These are phyloP conservation scores for Arabis hirsuta DNA, from an alignment of 345 rosid genomes.

Conservation along the genomic window DNA sequence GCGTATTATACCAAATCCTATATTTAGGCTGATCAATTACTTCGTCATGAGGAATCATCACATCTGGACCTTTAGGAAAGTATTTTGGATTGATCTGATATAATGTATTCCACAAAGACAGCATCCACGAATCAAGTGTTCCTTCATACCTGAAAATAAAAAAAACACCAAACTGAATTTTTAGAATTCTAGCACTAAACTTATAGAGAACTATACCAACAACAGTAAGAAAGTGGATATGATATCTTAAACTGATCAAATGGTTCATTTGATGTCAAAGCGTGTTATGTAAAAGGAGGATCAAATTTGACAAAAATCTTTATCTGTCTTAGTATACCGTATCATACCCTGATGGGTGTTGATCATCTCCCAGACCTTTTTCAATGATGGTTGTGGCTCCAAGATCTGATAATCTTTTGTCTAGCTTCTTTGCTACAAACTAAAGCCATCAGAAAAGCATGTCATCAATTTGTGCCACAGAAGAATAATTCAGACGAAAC, in stretches of 20 bases:
- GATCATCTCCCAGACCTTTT: conserved; percentile 94
- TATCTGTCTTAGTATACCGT: conserved; percentile 23
- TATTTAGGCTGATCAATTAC: conserved; percentile 69
- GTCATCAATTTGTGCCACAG: conserved; percentile 8
- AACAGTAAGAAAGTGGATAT: conserved; percentile 7
- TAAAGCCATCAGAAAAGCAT: conserved; percentile 47
- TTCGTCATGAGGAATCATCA: conserved; percentile 46
- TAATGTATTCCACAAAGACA: conserved; percentile 73
- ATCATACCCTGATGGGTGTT: conserved; percentile 96
- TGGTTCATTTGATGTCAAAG: not conserved
- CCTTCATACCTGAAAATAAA: conserved; percentile 76
- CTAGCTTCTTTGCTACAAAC: conserved; percentile 98
- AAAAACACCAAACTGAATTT: conserved; percentile 8
- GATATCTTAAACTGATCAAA: conserved; percentile 10
- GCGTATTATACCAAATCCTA: conserved; percentile 54
- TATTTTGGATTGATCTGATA: conserved; percentile 59
- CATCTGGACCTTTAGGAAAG: conserved; percentile 76
- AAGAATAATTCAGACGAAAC: conserved; percentile 4
- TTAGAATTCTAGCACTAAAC: conserved; percentile 13
- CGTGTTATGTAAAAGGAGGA: not conserved
- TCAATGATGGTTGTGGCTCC: conserved; percentile 74
- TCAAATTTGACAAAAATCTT: conserved; percentile 1
- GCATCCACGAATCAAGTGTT: conserved; percentile 93
- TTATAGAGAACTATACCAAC: not conserved
- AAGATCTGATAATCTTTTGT: conserved; percentile 83